phyloP scores from a whole-genome alignment of 306 rosid genomes.

The Castanea mollissima region DNA sequence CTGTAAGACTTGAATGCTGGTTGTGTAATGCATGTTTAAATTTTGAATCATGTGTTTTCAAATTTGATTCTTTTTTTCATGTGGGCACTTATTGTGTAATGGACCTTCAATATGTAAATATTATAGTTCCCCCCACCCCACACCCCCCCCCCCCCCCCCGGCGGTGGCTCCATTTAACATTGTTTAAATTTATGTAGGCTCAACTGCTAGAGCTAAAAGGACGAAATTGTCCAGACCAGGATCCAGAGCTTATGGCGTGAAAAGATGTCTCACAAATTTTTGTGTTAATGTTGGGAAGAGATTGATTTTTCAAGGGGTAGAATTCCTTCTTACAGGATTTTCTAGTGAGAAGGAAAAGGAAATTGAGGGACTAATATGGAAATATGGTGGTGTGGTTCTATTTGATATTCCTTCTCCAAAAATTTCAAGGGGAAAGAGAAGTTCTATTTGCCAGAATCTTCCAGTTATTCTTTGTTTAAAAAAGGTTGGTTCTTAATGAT shows the following conservation, averaged over 20 bases:
- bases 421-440: slow-evolving; percentile 43
- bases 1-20: slow-evolving; percentile 15
- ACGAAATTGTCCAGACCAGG: slow-evolving; percentile 33
- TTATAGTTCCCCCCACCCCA: no score
- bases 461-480: slow-evolving; percentile 68
- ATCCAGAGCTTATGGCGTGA: slow-evolving; percentile 22
- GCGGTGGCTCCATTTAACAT: neutral
- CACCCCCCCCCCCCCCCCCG: no score
- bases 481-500: slow-evolving; percentile 53
- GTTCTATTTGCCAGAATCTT: slow-evolving; percentile 32
- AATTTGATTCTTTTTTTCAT: neutral
- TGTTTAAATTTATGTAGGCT: slow-evolving; percentile 49
- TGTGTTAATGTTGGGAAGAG: slow-evolving; percentile 31
- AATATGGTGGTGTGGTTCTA: slow-evolving; percentile 73
- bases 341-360: slow-evolving; percentile 59
- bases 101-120: no score
- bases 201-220: slow-evolving; percentile 36
- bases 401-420: slow-evolving; percentile 65
- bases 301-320: slow-evolving; percentile 63
- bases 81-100: neutral
- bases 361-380: slow-evolving; percentile 56
- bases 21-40: slow-evolving; percentile 8
- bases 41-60: neutral
- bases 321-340: slow-evolving; percentile 80
- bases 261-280: slow-evolving; percentile 32